Conservation (phyloP, 1,284 basidiomycete species). For the Uromyces viciae-fabae region DNA sequence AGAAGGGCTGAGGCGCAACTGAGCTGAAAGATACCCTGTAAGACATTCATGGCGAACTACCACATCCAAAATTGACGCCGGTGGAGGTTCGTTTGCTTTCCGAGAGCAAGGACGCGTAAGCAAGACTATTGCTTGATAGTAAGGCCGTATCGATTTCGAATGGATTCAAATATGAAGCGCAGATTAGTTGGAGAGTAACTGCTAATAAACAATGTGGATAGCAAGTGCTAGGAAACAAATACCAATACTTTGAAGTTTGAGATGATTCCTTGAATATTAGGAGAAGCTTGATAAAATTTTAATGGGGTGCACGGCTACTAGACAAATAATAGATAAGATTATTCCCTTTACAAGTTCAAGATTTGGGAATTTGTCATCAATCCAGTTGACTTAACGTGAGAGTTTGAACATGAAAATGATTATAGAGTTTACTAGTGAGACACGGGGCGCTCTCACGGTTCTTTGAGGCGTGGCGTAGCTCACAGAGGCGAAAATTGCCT, state of each 20-base stretch:
- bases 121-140: too few species aligned
- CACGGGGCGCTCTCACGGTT: neutral
- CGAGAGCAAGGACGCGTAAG: neutral
- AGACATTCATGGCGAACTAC: neutral
- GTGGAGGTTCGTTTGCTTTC: neutral
- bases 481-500: too few species aligned
- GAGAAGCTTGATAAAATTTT: neutral
- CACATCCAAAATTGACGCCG: neutral
- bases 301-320: neutral
- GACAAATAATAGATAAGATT: neutral
- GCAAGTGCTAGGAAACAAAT: neutral
- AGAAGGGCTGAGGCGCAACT: neutral
- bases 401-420: neutral
- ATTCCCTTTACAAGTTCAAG: too few species aligned
- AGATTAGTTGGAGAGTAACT: neutral
- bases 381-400: slow-evolving; percentile 18
- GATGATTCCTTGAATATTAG: neutral
- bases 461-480: neutral
- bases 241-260: neutral
- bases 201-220: neutral
- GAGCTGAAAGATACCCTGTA: neutral
- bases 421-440: too few species aligned
- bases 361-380: too few species aligned
- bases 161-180: neutral
- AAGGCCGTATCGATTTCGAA: neutral